Base-by-base conservation (phyloP, 2,329 filamentous ascomycete genomes). In the Curvularia eragrostidis region DNA sequence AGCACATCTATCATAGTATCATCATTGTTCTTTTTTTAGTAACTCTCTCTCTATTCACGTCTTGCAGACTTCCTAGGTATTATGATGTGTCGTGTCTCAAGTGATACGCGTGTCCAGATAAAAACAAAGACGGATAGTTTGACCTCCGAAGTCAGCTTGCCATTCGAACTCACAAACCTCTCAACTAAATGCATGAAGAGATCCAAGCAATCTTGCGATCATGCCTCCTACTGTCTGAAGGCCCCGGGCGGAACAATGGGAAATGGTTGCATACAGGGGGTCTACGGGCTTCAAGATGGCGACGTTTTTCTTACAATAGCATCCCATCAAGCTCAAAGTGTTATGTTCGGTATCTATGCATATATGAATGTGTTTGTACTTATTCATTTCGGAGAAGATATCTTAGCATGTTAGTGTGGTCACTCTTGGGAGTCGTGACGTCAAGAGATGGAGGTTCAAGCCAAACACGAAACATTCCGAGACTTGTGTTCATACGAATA, bases 81-180 rank as follows among this genome's bases (percentile, higher is more conserved):
- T n/a, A n/a, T n/a, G n/a, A n/a, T n/a, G n/a, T n/a, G n/a, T n/a
- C n/a, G n/a, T n/a, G n/a, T n/a, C n/a, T n/a, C n/a, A n/a, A n/a
- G n/a, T n/a, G n/a, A n/a, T n/a, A n/a, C n/a, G n/a, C n/a, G n/a
- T n/a, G n/a, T n/a, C n/a, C n/a, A n/a, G n/a, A 85, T 78, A 59
- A 83, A 84, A 2, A 82, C 75, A 24, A 85, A 69, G 0, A 85
- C 83, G 0, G 83, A 83, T 2, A 84, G 70, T 32, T 58, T 64
- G 13, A 41, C 41, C 4, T n/a, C 5, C 68, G 72, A 6, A 8
- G 30, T 19, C 9, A 58, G 26, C 47, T 53, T 10, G 1, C 38
- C 24, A 30, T 53, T 1, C 81, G 81, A 0, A 78, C 74, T 36
- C 7, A 63, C 0, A 77, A 78, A 56, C 82, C 77, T 57, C 81